phyloP scores from a whole-genome alignment of 208 protist species.

The Trypanosoma boissoni region DNA sequence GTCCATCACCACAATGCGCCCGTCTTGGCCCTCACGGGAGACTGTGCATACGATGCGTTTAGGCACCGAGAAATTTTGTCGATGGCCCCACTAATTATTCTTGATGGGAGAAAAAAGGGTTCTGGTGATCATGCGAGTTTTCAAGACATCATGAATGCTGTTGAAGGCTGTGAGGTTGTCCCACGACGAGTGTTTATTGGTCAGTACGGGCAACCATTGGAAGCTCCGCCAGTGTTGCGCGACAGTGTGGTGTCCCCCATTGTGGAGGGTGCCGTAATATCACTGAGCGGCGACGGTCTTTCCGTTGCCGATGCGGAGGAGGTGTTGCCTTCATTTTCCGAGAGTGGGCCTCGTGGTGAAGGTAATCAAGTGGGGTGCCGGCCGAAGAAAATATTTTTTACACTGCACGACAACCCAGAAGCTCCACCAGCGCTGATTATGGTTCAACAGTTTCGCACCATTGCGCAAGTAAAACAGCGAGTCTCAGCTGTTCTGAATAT shows the following conservation, averaged over 20 bases:
- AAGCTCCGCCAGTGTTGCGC: slow-evolving; percentile 19
- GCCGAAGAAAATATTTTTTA: slow-evolving; percentile 16
- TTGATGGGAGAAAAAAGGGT: slow-evolving; percentile 18
- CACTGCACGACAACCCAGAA: slow-evolving; percentile 20
- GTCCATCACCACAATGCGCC: slow-evolving; percentile 18
- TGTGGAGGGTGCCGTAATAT: slow-evolving; percentile 27
- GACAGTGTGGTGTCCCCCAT: slow-evolving; percentile 15
- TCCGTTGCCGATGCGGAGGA: not conserved
- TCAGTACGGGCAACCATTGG: slow-evolving; percentile 25
- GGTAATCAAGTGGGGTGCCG: not conserved
- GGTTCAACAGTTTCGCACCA: slow-evolving; percentile 20
- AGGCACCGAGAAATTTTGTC: slow-evolving; percentile 15
- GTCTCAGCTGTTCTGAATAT: slow-evolving; percentile 23
- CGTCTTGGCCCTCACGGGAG: slow-evolving; percentile 26
- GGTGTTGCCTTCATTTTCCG: not conserved
- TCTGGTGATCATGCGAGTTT: slow-evolving; percentile 27
- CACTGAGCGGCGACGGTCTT: not conserved
- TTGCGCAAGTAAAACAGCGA: slow-evolving; percentile 25
- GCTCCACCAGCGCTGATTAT: slow-evolving; percentile 11
- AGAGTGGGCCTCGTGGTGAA: not conserved
- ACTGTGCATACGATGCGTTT: slow-evolving; percentile 23
- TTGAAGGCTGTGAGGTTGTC: slow-evolving; percentile 3
- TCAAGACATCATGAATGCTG: slow-evolving; percentile 20
- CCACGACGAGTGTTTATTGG: slow-evolving; percentile 25
- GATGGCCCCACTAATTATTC: slow-evolving; percentile 27